Evolutionary conservation across 2,329 filamentous ascomycete genomes (phyloP), one percentile per base, ranked within the genome.

Genomic region (Nigrograna mackinnonii): DNA sequence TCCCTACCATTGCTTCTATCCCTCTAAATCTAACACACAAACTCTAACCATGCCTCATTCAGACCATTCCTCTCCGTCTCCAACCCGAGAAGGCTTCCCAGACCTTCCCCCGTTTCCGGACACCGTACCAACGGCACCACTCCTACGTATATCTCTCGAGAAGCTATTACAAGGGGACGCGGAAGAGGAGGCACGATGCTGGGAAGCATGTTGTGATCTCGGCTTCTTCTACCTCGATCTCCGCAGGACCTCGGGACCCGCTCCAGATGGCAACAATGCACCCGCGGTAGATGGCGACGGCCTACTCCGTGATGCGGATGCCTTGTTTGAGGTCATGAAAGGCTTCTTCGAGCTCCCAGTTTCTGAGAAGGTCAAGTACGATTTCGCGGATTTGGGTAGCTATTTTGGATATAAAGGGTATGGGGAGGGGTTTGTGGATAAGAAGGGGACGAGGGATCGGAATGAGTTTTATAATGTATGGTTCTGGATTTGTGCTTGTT

Each of bases 211-310:
- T 53, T 69, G 68, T 39, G 71, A 79, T 3, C 64, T 81, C 1
- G 79, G 79, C 1, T 82, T 82, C 64, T 82, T 81, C 64, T 82
- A 82, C 49, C 67, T 82, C 5, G 75, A 81, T 49, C 59, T 81
- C 3, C 61, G 67, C 17, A 46, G 24, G 4, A 21, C 34, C 7
- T 14, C 11, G 11, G 24, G 24, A 3, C 11, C 24, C 14, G 31
- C 12, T 34, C 13, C 12, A 12, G 31, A 13, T 34, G 31, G 16
- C 11, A 31, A 30, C 13, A 18, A 24, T 14, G 21, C 33, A 7
- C 12, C 33, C 22, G 39, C 26, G 12, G 39, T 64, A 19, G 46
- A 66, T 14, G 76, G 75, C 5, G 53, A 67, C 12, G 54, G 55
- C 1, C 53, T 80, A 3, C 62, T 80, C 1, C 31, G 51, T 2